Evolutionary conservation across 768 basidiomycete species (phyloP).

Genomic region (Mycena rebaudengoi): DNA sequence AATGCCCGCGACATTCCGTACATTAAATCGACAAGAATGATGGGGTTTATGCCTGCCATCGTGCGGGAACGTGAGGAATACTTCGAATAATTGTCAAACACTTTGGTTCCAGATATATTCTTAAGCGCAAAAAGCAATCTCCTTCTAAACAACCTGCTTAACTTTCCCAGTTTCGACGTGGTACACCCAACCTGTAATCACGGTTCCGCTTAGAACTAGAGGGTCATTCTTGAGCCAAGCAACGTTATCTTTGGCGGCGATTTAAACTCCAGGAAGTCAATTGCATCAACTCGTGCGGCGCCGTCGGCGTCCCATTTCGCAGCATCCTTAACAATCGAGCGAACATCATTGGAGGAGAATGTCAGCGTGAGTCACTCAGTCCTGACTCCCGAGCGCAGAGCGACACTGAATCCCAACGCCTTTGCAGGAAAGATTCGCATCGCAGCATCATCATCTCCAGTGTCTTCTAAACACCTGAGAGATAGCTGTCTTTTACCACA

Average conservation of each 20-base stretch:
- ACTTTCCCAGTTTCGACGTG: constrained; percentile 67
- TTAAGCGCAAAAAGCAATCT: too few species aligned
- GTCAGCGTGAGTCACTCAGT: constrained; percentile 78
- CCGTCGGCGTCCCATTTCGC: constrained; percentile 37
- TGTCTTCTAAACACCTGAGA: neutral
- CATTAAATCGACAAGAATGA: too few species aligned
- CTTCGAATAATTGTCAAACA: too few species aligned
- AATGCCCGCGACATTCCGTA: too few species aligned
- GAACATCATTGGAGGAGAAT: constrained; percentile 60
- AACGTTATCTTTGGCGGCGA: constrained; percentile 65
- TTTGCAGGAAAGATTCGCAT: constrained; percentile 69
- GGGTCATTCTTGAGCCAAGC: constrained; percentile 63
- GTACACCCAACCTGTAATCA: constrained; percentile 73
- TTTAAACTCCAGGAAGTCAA: constrained; percentile 65
- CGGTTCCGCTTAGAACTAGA: constrained; percentile 60
- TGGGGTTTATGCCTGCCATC: too few species aligned
- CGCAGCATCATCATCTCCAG: constrained; percentile 26
- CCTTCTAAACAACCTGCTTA: constrained; percentile 15
- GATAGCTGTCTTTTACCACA: constrained; percentile 1
- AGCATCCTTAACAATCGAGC: constrained; percentile 57
- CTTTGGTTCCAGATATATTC: too few species aligned
- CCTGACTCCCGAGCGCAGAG: constrained; percentile 77
- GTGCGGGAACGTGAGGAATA: too few species aligned
- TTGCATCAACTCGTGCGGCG: constrained; percentile 38
- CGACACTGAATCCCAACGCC: constrained; percentile 77